These are phyloP conservation scores for Aureobasidium sp. DNA, from an alignment of 2,329 filamentous ascomycete genomes.

Conservation along the genomic window DNA sequence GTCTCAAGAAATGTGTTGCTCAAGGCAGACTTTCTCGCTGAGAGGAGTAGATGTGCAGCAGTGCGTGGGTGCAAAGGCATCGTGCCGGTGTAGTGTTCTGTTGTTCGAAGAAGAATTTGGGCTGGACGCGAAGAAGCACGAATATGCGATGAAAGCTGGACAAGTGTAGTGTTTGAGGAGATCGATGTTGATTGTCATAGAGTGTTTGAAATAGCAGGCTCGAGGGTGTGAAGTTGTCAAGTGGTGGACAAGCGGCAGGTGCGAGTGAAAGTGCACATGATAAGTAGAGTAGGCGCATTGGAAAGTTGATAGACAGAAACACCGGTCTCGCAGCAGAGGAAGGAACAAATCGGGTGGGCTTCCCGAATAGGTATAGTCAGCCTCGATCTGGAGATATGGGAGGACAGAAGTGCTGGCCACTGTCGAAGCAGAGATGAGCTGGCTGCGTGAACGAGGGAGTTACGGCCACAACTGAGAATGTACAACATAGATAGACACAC, in stretches of 20 bases:
- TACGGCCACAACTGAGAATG: background rate
- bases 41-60: background rate
- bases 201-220: background rate
- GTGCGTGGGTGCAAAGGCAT: background rate
- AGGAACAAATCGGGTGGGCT: constrained; percentile 3
- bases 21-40: background rate
- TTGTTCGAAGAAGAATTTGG: background rate
- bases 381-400: background rate
- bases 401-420: constrained; percentile 8
- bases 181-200: background rate
- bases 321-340: constrained; percentile 9
- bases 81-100: background rate
- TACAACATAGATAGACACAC: background rate
- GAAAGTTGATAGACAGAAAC: constrained; percentile 1
- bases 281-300: background rate
- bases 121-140: background rate
- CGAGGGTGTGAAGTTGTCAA: background rate
- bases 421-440: background rate
- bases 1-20: background rate
- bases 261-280: background rate
- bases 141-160: background rate
- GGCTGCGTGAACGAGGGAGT: background rate
- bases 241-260: background rate
- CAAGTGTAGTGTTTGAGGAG: background rate
- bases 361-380: constrained; percentile 1